Evolutionary conservation across 768 basidiomycete species (phyloP), one percentile per base, ranked within the genome.

Genomic region (Lactifluus subvellereus): DNA sequence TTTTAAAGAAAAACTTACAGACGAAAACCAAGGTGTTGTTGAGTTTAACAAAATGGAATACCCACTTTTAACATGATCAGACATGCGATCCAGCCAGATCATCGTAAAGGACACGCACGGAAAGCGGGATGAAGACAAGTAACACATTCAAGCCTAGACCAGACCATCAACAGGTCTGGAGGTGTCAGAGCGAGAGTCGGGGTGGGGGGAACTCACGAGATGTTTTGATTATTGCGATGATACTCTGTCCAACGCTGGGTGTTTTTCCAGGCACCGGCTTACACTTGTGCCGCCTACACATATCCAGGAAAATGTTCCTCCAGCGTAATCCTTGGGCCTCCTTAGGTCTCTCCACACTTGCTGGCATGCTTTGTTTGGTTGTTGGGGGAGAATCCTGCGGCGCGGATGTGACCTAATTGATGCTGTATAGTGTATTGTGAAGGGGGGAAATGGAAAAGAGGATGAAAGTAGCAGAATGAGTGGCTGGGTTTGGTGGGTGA

Each of bases 51-150:
- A 88, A 91, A 72, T 90, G 77, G 3, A 91, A 75, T 3, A 80
- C 86, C 89, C 89, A 91, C 89, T 91, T 91, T 66, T 18, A 33
- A 63, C 32, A 62, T 4, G n/a, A 55, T 49, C 30, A n/a, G 55
- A 48, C n/a, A 32, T 66, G 9, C 61, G 38, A 48, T 53, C 48
- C 3, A 47, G 50, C 9, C 57, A 48, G 27, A 48, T 47, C 18
- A 62, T 53, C 38, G 8, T 30, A 51, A 51, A 40, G 9, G 18
- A 10, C 5, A 71, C 80, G 53, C 72, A 83, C 89, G 1, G 89
- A 86, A 65, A 90, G 68, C 2, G 89, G 89, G 32, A 91, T 89
- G 69, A 80, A 90, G 9, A 87, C 66, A 0, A 90, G 77, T 11
- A 91, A 74, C n/a, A 89, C 11, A 68, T 91, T 91, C 8, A 91